Conservation (phyloP, 768 basidiomycete genomes). For the Auricularia auricula-judae region DNA sequence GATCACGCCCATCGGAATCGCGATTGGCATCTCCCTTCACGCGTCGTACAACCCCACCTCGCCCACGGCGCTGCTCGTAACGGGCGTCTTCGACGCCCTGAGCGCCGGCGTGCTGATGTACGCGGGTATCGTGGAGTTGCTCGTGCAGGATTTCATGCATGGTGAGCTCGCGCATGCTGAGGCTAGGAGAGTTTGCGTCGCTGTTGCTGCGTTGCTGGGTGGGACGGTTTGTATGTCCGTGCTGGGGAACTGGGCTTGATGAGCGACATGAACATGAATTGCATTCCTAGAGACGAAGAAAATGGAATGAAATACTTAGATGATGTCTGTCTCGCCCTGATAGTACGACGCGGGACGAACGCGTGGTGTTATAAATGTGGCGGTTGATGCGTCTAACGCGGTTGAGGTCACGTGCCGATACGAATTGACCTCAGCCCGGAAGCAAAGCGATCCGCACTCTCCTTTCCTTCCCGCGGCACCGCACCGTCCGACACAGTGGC, state of each 20-base stretch:
- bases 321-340: too few relatives aligned
- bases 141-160: neutral
- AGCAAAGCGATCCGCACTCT: neutral
- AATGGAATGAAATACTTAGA: too few relatives aligned
- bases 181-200: neutral
- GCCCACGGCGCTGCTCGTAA: conserved; percentile 66
- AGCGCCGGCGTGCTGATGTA: conserved; percentile 85
- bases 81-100: conserved; percentile 74
- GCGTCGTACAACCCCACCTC: conserved; percentile 73
- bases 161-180: neutral
- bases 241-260: neutral
- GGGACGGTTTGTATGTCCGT: neutral
- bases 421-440: neutral
- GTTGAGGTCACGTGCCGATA: too few relatives aligned
- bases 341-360: too few relatives aligned
- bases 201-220: neutral
- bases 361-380: too few relatives aligned
- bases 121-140: conserved; percentile 75
- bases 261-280: too few relatives aligned
- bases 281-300: too few relatives aligned
- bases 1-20: conserved; percentile 83
- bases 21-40: conserved; percentile 66
- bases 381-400: too few relatives aligned
- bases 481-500: neutral
- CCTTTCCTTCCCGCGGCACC: neutral